Percentiles rank a stretch among this genome's conserved stretches.
phyloP scores from a whole-genome alignment of 192 early-diverging fungal species.

The Linnemannia exigua region DNA sequence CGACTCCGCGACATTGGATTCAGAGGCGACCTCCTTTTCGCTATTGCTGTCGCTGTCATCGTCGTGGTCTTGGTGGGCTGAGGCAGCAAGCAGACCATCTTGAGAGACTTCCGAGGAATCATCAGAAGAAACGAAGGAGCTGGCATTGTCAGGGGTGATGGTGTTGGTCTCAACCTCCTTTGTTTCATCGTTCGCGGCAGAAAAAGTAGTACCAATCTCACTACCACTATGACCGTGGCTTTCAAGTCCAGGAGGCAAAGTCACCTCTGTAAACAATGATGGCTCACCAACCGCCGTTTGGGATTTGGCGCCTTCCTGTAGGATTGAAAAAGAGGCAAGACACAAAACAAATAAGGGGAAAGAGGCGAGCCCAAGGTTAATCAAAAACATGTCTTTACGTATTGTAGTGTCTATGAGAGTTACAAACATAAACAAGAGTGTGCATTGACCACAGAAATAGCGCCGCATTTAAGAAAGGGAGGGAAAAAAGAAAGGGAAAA shows the following conservation, averaged over 20 bases:
- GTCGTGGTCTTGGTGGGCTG: neutral
- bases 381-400: neutral
- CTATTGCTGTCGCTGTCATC: neutral
- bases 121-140: neutral
- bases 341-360: neutral
- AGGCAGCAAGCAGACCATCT: neutral
- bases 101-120: neutral
- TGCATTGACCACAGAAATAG: constrained; percentile 8
- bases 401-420: neutral
- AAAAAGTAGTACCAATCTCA: neutral
- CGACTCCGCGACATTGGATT: neutral
- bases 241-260: neutral
- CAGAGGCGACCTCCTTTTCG: neutral
- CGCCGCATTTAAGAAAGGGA: neutral
- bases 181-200: neutral
- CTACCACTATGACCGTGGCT: neutral
- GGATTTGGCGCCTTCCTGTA: neutral
- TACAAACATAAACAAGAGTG: too few species aligned
- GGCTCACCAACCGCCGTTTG: neutral
- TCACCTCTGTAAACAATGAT: neutral
- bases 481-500: neutral
- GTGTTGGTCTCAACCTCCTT: neutral
- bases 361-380: neutral
- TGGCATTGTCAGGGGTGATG: neutral
- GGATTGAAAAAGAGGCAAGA: neutral